These are phyloP conservation scores for Rhodotorula diobovata DNA, from an alignment of 768 basidiomycete genomes.

Conservation along the genomic window DNA sequence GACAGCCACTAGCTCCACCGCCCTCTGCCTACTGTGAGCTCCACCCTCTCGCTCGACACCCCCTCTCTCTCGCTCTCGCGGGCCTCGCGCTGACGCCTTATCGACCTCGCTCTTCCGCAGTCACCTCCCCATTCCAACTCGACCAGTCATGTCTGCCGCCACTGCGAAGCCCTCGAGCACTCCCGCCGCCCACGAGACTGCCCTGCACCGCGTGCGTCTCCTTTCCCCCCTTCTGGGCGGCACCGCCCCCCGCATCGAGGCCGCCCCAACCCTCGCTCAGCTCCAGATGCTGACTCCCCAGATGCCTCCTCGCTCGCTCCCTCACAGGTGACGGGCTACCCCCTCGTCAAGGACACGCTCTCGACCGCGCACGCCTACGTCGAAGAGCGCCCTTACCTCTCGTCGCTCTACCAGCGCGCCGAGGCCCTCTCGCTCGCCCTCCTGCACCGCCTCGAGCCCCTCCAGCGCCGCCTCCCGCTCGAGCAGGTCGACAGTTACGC, in stretches of 20 bases:
- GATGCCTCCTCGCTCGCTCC: not conserved
- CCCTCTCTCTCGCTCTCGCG: too few relatives aligned
- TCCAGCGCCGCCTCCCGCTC: constrained; percentile 37
- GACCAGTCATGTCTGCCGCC: not conserved
- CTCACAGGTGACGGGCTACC: constrained; percentile 28
- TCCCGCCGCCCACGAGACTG: constrained; percentile 7
- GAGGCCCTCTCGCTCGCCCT: constrained; percentile 9
- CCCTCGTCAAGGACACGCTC: constrained; percentile 35
- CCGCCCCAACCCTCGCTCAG: not conserved
- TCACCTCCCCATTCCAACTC: not conserved
- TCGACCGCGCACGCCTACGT: constrained; percentile 13
- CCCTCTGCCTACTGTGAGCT: not conserved
- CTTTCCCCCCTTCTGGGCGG: not conserved
- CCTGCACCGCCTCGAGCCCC: constrained; percentile 23
- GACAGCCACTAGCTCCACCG: not conserved
- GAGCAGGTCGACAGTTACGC: constrained; percentile 32
- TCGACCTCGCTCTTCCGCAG: not conserved
- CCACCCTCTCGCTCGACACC: not conserved
- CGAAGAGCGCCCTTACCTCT: constrained; percentile 13
- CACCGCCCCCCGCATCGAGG: not conserved
- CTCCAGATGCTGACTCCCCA: not conserved
- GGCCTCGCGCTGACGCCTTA: not conserved
- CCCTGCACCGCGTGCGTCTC: constrained; percentile 19
- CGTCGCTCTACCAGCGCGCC: constrained; percentile 19
- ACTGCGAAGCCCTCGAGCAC: constrained; percentile 2